These are phyloP conservation scores for Botrytis tulipae DNA, from an alignment of 2,329 filamentous ascomycete species.

Conservation along the genomic window DNA sequence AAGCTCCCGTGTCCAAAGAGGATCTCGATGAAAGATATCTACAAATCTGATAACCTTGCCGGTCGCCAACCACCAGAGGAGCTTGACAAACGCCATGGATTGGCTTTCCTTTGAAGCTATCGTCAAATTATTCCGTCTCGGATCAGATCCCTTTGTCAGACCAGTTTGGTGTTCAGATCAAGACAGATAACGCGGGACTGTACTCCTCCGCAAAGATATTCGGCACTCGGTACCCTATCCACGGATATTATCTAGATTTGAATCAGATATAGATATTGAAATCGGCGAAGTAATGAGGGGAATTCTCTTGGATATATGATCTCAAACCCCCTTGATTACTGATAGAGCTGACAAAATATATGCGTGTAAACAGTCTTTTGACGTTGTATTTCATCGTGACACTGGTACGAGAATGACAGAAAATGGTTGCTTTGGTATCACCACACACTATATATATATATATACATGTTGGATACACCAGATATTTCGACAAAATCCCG, in stretches of 20 bases:
- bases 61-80: background rate
- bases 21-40: constrained; percentile 1
- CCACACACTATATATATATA: background rate
- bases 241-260: background rate
- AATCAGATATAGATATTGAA: background rate
- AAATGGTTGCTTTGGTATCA: background rate
- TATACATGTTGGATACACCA: background rate
- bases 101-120: background rate
- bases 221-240: too few relatives aligned
- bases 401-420: background rate
- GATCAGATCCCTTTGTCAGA: background rate
- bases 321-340: too few relatives aligned
- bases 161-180: background rate
- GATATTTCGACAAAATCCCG: background rate
- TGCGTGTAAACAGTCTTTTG: background rate
- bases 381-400: constrained; percentile 5
- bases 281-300: constrained; percentile 3
- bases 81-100: background rate
- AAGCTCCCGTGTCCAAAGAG: background rate
- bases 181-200: background rate
- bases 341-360: background rate
- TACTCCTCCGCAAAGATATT: background rate
- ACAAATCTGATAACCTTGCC: background rate
- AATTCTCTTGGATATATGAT: background rate
- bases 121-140: background rate